Percentiles rank a stretch among this genome's conserved stretches.
Conservation (phyloP, 2,329 filamentous ascomycete species). For the Colletotrichum chlorophyti region DNA sequence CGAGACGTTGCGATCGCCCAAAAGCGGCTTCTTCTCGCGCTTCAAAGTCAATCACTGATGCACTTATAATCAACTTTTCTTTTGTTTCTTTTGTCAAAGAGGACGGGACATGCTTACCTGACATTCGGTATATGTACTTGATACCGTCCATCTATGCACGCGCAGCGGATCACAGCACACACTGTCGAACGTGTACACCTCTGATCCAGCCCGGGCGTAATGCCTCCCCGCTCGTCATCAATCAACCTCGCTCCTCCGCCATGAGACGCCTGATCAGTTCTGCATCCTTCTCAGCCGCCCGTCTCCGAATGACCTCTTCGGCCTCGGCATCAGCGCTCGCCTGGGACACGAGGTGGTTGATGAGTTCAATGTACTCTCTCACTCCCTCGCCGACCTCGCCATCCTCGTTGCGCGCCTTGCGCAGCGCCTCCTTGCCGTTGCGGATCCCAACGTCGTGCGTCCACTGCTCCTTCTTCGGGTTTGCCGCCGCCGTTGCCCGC, state of each 20-base stretch:
- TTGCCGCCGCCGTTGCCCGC: constrained; percentile 24
- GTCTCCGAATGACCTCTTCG: constrained; percentile 48
- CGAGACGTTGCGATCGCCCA: constrained; percentile 35
- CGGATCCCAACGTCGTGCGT: constrained; percentile 63
- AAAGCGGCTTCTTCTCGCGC: constrained; percentile 48
- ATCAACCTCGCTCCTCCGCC: constrained; percentile 48
- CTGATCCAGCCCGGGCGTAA: neutral
- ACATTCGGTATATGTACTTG: neutral
- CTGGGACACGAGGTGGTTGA: constrained; percentile 54
- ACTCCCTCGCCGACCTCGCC: constrained; percentile 65
- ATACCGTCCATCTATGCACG: constrained; percentile 5
- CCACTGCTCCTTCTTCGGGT: constrained; percentile 54
- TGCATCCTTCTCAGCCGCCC: constrained; percentile 54
- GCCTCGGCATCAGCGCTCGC: constrained; percentile 37
- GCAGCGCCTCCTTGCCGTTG: constrained; percentile 61
- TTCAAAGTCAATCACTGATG: constrained; percentile 42
- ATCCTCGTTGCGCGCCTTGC: constrained; percentile 54
- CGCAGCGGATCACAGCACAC: neutral
- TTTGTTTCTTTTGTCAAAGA: neutral
- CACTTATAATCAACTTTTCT: too few relatives aligned
- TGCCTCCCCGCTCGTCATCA: neutral
- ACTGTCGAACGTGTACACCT: neutral
- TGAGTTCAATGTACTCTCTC: constrained; percentile 65
- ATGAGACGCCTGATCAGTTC: constrained; percentile 58
- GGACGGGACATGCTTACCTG: constrained; percentile 1